Evolutionary conservation across 352 stramenopile genomes (phyloP), one percentile per base, ranked within the genome.

Genomic region (Pythium scleroteichum): DNA sequence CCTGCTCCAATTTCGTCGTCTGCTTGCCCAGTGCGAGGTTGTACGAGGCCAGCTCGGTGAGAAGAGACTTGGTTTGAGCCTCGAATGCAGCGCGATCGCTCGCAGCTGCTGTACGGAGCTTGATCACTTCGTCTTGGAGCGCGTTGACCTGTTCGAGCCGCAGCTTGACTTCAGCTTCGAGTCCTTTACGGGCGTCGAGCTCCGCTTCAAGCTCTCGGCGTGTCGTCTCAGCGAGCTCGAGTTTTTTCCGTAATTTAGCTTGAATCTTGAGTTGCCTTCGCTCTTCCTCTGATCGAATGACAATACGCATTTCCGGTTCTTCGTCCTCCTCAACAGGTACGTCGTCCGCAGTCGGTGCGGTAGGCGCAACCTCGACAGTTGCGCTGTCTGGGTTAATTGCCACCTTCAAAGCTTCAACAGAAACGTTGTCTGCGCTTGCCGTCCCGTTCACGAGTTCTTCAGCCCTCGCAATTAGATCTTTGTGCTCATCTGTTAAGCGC

Each of bases 71-170:
- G 19, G 46, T 20, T 0, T 64, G 38, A 20, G 10, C 23, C 29
- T 47, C 54, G 35, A 54, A 54, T 9, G 44, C 20, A 3, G 45
- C 42, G 26, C 54, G 45, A 14, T 61, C 42, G 29, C 53, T 52
- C 16, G 53, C 53, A 2, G 53, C 41, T 0, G 42, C 29, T 0
- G 40, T 6, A 12, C 42, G 53, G 1, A 61, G 42, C 24, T 45
- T 29, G 38, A 61, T 45, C 10, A 61, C 22, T 38, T 61, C 41
- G 41, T 53, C 53, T 46, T 53, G 53, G n/a, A 61, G 24, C 8
- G 32, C 40, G 26, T 61, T 38, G 26, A 61, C 53, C 22, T 61
- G 53, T 0, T 61, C 53, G n/a, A 22, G 17, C 14, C 39, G 33
- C 27, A 56, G 8, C n/a, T 38, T 48, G 13, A 40, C 9, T 16